A percentile compares a stretch with the other conserved stretches of the same genome.
phyloP scores from a whole-genome alignment of 139 green algal genomes.

The Zygnema cylindricum region DNA sequence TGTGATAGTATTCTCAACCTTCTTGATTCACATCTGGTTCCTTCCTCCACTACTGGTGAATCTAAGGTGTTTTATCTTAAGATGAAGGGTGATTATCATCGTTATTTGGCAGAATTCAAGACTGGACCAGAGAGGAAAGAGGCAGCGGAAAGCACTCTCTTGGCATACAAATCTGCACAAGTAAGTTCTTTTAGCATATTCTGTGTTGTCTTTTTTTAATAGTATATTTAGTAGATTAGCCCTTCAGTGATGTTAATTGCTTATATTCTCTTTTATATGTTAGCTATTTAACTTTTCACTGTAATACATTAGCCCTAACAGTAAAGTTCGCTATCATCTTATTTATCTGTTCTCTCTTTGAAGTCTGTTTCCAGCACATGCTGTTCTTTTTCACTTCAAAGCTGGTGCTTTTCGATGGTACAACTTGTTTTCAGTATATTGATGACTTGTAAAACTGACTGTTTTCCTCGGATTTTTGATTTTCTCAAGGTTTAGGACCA shows the following conservation, averaged over 20 bases:
- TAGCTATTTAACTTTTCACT: no score
- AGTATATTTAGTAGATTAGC: no score
- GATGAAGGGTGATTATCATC: slow-evolving; percentile 73
- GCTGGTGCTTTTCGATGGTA: background rate
- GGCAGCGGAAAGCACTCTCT: slow-evolving; percentile 60
- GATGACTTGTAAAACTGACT: no score
- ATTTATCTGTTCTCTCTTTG: slow-evolving; percentile 3
- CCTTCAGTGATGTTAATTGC: no score
- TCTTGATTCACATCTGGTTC: slow-evolving; percentile 64
- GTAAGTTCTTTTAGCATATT: slow-evolving; percentile 33
- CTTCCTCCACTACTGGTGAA: slow-evolving; percentile 59
- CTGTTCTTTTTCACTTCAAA: background rate
- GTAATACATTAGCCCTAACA: no score
- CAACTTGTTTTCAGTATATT: background rate
- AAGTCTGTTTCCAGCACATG: background rate
- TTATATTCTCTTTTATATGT: no score
- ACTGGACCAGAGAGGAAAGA: slow-evolving; percentile 60
- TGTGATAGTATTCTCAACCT: slow-evolving; percentile 64
- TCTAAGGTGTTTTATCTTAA: slow-evolving; percentile 72
- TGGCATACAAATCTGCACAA: slow-evolving; percentile 64
- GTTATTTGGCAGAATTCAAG: slow-evolving; percentile 70
- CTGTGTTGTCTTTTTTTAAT: no score
- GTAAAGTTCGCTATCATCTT: no score
- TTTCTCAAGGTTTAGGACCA: no score
- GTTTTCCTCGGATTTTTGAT: no score